Percentiles rank a stretch among this genome's conserved stretches.
These are phyloP conservation scores for Lactarius indigo DNA, from an alignment of 768 basidiomycete genomes.

Conservation along the genomic window DNA sequence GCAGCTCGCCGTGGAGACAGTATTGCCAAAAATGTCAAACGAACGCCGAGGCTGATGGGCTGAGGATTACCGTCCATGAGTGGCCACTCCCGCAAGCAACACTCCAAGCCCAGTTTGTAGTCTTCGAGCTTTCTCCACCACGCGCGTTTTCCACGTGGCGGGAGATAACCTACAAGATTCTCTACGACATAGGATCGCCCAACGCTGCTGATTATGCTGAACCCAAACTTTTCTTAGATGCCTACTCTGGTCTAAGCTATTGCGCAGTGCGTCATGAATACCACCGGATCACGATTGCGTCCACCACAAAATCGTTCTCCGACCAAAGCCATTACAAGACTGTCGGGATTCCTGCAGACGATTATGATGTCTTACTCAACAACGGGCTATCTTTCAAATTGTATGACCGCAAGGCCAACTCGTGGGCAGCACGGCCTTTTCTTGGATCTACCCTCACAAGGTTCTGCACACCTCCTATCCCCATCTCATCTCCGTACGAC, in stretches of 20 bases:
- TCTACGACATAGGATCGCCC: background rate
- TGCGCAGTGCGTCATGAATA: background rate
- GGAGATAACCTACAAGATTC: background rate
- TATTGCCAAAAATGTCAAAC: background rate
- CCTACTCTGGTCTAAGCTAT: conserved; percentile 3
- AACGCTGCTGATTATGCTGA: background rate
- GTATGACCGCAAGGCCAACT: too few species aligned
- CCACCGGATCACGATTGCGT: too few species aligned
- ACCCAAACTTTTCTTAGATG: background rate
- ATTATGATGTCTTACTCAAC: background rate
- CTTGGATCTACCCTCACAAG: too few species aligned
- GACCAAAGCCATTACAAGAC: background rate
- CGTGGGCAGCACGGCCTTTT: too few species aligned
- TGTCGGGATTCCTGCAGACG: conserved; percentile 5
- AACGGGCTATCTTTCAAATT: too few species aligned
- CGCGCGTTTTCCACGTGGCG: conserved; percentile 1
- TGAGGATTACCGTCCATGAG: background rate
- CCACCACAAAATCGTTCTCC: conserved; percentile 6
- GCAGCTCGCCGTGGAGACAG: rapidly evolving
- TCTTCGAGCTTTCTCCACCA: background rate
- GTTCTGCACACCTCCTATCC: too few species aligned
- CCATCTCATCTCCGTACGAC: conserved; percentile 6
- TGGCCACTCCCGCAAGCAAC: background rate
- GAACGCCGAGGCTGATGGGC: background rate
- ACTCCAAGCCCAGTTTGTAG: background rate